Conservation (phyloP, 1,284 basidiomycete species). For the Sutorius eximius region DNA sequence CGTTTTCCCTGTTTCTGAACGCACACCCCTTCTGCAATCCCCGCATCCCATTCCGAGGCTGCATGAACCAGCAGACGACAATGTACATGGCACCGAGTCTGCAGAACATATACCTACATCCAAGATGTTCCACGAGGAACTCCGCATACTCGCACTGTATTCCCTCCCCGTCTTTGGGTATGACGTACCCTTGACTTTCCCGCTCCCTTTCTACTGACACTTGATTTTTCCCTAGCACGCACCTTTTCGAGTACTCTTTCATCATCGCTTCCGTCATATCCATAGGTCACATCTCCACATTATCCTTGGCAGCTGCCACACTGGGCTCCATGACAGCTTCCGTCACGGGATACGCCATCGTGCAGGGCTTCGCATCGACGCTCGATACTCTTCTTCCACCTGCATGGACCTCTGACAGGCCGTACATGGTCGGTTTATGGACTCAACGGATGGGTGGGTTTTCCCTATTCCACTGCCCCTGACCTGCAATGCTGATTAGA, state of each 20-base stretch:
- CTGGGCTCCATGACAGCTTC: conserved; percentile 86
- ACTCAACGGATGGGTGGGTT: conserved; percentile 78
- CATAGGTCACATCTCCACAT: conserved; percentile 82
- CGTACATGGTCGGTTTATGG: conserved; percentile 90
- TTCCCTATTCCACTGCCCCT: not conserved
- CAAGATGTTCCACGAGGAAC: conserved; percentile 59
- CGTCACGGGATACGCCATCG: conserved; percentile 68
- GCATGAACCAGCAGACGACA: conserved; percentile 12
- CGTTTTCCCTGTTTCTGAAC: conserved; percentile 18
- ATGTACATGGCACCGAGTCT: not conserved
- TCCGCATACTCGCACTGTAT: conserved; percentile 60
- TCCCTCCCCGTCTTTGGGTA: conserved; percentile 68
- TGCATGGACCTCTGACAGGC: conserved; percentile 86
- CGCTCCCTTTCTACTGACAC: not conserved
- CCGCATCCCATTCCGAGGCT: conserved; percentile 10
- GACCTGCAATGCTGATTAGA: conserved; percentile 4
- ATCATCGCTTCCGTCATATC: conserved; percentile 75
- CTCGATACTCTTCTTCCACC: conserved; percentile 90
- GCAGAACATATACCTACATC: conserved; percentile 42
- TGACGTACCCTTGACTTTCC: conserved; percentile 30
- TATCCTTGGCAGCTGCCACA: conserved; percentile 80
- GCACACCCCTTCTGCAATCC: conserved; percentile 38
- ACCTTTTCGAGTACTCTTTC: conserved; percentile 74
- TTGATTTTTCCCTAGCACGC: conserved; percentile 49
- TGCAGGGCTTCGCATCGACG: conserved; percentile 82